Evolutionary conservation across 2,329 filamentous ascomycete species (phyloP), one percentile per base, ranked within the genome.

Genomic region (Cladosporium sp.): DNA sequence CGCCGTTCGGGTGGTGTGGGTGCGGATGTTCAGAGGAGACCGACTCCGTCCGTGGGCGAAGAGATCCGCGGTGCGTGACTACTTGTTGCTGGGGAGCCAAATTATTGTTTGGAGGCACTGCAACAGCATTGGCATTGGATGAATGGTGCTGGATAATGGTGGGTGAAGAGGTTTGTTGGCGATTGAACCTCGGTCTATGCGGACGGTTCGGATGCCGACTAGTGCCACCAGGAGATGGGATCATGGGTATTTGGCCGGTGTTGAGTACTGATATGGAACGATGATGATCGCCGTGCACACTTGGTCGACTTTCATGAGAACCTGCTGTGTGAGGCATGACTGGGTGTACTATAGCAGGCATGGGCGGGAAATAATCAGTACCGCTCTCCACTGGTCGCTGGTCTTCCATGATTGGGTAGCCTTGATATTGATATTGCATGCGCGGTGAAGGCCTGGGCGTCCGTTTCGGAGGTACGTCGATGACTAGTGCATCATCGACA

Each of bases 401-500:
- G 20, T 89, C 86, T 25, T 91, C 87, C 61, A 79, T 69, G 42
- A 76, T 73, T 5, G 32, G 34, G 68, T 83, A 84, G 37, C 75
- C 69, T 45, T 73, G 67, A 64, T 77, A 60, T 45, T 77, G 70
- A 57, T 81, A 74, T 64, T 77, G 79, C 7, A 74, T 71, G 58
- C 86, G 81, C 2, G 92, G 92, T 9, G 91, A 96, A 10, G 89
- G 86, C 64, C 87, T 88, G 1, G 92, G 91, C 0, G 90, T 92
- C 59, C 88, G 83, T 55, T 86, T 84, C 35, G 80, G 77, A 15
- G 91, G 90, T 19, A 95, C 85, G 66, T 97, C 92, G 68, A 99
- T 96, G 62, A 97, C 71, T 60, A 99, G 80, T 7, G 94, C 94
- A 69, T 99, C 94, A 55, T 92, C 88, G 45, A 96, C 87, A 0